Conservation (phyloP, 2,329 filamentous ascomycete genomes). For the Monosporascus sp. region DNA sequence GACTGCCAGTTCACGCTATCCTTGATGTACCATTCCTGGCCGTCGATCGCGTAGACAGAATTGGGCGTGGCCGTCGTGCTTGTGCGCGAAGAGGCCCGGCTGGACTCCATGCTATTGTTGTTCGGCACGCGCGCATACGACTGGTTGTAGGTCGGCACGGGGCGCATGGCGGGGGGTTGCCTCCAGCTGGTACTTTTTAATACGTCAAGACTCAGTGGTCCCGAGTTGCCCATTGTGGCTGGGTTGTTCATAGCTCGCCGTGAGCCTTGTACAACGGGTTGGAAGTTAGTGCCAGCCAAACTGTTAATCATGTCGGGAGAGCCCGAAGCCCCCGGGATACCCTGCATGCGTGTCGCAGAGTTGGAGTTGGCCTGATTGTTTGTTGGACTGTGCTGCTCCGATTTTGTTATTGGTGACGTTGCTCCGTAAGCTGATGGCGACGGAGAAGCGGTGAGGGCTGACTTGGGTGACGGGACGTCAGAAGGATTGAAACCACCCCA, state of each 20-base stretch:
- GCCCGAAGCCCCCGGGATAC: conserved; percentile 17
- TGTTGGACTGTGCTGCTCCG: conserved; percentile 31
- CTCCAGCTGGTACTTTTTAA: conserved; percentile 19
- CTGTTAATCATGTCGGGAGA: conserved; percentile 23
- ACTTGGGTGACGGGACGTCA: conserved; percentile 52
- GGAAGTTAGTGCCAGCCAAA: conserved; percentile 18
- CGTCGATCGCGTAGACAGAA: conserved; percentile 39
- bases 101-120: conserved; percentile 6
- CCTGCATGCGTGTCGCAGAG: conserved; percentile 20
- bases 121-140: conserved; percentile 18
- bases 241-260: conserved; percentile 11
- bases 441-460: conserved; percentile 17
- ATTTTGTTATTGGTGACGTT: conserved; percentile 15
- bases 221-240: conserved; percentile 15
- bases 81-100: conserved; percentile 9
- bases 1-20: conserved; percentile 55
- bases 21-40: conserved; percentile 52
- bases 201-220: conserved; percentile 12
- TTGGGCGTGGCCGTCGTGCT: conserved; percentile 18
- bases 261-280: conserved; percentile 13
- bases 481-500: conserved; percentile 67
- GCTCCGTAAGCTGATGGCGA: conserved; percentile 15
- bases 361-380: conserved; percentile 27
- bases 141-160: conserved; percentile 24
- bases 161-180: conserved; percentile 17